Evolutionary conservation across 129 eudicot genomes (phyloP), one percentile per base, ranked within the genome.

Genomic region (Artemisia argyi): DNA sequence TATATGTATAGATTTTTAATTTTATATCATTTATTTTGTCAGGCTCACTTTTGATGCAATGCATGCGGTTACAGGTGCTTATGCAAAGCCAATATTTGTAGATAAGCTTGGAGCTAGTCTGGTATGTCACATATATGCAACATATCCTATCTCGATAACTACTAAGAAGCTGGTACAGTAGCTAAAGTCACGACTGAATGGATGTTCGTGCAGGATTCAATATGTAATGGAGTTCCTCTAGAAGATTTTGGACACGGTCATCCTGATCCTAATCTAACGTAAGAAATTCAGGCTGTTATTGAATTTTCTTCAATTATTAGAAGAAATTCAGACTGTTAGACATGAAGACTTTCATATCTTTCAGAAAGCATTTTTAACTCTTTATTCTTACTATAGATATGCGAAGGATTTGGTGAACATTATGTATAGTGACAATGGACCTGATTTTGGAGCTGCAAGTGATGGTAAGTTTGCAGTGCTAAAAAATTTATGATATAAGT

Each of bases 381-480:
- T 28, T 64, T 39, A 14, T 14, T 69, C 62, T 22, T 76, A 67
- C 77, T n/a, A 55, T 79, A 93, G 98, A 50, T 95, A 95, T 76
- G 99, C 99, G 7, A 83, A 95, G 86, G 99, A 91, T 66, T 78
- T 95, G 84, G 99, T 95, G 63, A 71, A 88, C 80, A 84, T 95
- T 47, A 84, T 95, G 97, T 91, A 78, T 76, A 87, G 86, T 17
- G 94, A 95, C 58, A 76, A 86, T 42, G 97, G 94, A 69, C 97
- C 99, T 71, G 97, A 95, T 76, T 81, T 95, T 78, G 99, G 99
- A 72, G 99, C 99, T 83, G 99, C 99, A 79, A 95, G 99, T 88
- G 99, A 95, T 76, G 99, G 99, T 95, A 86, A 51, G 80, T 44
- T 65, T 68, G 52, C 66, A 49, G 11, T 59, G 62, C 69, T 66